Conservation (phyloP, 768 basidiomycete species). For the Kwoniella shandongensis region DNA sequence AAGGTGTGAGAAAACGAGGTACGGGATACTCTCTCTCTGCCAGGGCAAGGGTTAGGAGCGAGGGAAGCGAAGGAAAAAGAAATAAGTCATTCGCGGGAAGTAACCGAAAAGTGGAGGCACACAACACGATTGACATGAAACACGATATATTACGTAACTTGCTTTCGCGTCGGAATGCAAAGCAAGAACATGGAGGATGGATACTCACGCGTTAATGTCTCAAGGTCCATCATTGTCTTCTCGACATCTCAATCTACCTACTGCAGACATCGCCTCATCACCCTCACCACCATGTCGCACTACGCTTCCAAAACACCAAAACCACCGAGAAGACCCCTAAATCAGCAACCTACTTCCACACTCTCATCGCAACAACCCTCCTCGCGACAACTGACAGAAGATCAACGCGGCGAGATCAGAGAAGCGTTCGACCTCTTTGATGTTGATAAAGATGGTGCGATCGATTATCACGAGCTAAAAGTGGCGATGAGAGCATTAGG, state of each 20-base stretch:
- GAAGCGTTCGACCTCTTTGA: conserved; percentile 99
- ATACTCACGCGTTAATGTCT: no score
- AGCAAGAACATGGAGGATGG: no score
- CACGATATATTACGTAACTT: no score
- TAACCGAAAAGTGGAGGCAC: conserved; percentile 3
- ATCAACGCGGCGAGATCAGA: conserved; percentile 85
- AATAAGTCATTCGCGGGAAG: conserved; percentile 14
- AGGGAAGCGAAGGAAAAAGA: background rate
- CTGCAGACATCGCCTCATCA: no score
- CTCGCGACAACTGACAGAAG: conserved; percentile 41
- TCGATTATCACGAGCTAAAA: conserved; percentile 98
- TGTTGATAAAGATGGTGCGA: conserved; percentile 91
- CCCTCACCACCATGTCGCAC: conserved; percentile 18
- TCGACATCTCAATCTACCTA: no score
- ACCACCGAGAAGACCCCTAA: conserved; percentile 7
- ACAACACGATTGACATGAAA: conserved; percentile 4
- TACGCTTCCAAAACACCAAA: conserved; percentile 18
- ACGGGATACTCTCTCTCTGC: background rate
- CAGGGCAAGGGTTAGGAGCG: background rate
- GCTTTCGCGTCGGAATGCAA: background rate
- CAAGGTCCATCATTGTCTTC: no score
- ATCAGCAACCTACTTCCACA: conserved; percentile 1
- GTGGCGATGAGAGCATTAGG: conserved; percentile 98
- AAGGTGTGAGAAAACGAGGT: background rate
- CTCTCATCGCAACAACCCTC: background rate